These are phyloP conservation scores for Jaenimonas drosophilae DNA, from an alignment of 208 protist genomes.

Conservation along the genomic window DNA sequence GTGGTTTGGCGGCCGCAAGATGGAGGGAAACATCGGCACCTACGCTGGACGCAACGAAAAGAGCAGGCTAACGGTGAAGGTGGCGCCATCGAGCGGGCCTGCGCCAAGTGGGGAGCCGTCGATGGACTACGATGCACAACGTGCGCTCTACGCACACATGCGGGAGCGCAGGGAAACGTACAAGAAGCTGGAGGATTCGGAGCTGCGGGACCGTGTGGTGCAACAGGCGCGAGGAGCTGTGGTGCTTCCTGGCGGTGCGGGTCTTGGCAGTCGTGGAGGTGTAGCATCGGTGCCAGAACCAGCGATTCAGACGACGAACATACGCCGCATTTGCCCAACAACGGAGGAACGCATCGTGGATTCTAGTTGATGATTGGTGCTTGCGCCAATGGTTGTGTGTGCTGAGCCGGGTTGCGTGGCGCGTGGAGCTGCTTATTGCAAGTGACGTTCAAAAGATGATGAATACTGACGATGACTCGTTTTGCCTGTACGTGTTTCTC, in stretches of 20 bases:
- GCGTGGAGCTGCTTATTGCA: too few species aligned
- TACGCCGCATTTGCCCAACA: conserved; percentile 45
- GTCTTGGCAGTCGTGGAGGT: not conserved
- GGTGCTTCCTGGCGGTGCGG: conserved; percentile 5
- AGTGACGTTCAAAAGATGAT: too few species aligned
- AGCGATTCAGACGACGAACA: conserved; percentile 6
- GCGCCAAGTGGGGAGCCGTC: conserved; percentile 61
- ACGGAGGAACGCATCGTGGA: conserved; percentile 36
- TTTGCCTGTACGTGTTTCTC: not conserved
- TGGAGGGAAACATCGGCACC: conserved; percentile 32
- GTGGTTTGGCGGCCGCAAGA: conserved; percentile 73
- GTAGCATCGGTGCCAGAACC: not conserved
- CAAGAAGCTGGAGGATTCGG: conserved; percentile 55
- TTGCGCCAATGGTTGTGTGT: too few species aligned
- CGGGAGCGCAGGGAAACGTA: conserved; percentile 36
- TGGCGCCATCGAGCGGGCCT: conserved; percentile 32
- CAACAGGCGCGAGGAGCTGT: conserved; percentile 37
- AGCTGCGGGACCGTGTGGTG: conserved; percentile 61
- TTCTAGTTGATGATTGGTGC: too few species aligned
- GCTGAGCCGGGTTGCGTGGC: too few species aligned
- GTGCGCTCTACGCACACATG: conserved; percentile 38
- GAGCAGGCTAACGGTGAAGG: conserved; percentile 64
- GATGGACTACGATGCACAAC: conserved; percentile 78
- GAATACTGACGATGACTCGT: too few species aligned
- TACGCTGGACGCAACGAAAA: conserved; percentile 61